Evolutionary conservation across 371 early-diverging fungal genomes (phyloP).

Genomic region (Mortierella sp.): DNA sequence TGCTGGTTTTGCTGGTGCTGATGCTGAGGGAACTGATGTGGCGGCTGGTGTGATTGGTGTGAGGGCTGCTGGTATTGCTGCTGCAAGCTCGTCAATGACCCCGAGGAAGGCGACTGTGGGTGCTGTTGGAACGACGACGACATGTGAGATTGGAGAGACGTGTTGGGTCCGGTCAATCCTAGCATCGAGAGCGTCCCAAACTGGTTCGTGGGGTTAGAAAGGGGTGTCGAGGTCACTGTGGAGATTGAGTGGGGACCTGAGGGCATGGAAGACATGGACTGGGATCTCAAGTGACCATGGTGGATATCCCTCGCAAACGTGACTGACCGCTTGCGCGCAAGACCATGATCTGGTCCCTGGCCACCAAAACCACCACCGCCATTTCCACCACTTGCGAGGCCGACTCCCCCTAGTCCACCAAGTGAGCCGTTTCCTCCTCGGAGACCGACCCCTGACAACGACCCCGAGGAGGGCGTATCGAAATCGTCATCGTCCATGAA

Average conservation of each 20-base stretch:
- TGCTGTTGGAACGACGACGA: constrained; percentile 17
- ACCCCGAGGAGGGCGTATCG: constrained; percentile 13
- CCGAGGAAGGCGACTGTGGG: constrained; percentile 22
- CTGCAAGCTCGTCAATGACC: constrained; percentile 8
- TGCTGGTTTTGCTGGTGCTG: constrained; percentile 28
- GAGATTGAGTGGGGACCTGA: constrained; percentile 13
- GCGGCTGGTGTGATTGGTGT: constrained; percentile 25
- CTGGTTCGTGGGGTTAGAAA: constrained; percentile 16
- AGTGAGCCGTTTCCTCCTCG: constrained; percentile 2
- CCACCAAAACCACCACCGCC: constrained; percentile 21
- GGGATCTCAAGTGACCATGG: constrained; percentile 51
- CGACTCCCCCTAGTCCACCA: constrained; percentile 17
- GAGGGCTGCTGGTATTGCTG: constrained; percentile 15
- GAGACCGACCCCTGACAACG: background rate
- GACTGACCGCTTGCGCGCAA: constrained; percentile 49
- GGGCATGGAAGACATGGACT: constrained; percentile 54
- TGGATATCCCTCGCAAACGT: constrained; percentile 51
- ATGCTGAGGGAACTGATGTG: constrained; percentile 9
- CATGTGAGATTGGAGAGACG: constrained; percentile 26
- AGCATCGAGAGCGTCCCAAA: constrained; percentile 31
- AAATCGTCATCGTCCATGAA: constrained; percentile 33
- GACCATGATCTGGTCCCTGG: constrained; percentile 39
- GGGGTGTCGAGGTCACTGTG: constrained; percentile 6
- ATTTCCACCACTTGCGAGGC: background rate
- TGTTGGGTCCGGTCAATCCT: constrained; percentile 34